Conservation (phyloP, 2,329 filamentous ascomycete species). For the Dothiorella sarmentorum region DNA sequence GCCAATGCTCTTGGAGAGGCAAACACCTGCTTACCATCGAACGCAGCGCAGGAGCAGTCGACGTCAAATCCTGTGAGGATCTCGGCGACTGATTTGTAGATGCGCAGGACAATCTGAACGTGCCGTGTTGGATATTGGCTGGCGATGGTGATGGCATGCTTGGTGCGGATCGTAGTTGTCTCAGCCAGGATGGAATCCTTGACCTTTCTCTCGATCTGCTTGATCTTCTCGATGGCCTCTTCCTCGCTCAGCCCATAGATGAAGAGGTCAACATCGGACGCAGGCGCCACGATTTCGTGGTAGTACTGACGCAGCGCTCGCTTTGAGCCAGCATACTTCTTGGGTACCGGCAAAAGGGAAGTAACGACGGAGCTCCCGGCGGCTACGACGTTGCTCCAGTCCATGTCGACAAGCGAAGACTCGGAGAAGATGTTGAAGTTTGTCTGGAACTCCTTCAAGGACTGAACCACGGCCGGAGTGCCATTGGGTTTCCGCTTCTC, state of each 20-base stretch:
- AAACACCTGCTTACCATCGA: constrained; percentile 76
- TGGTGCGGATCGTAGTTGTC: constrained; percentile 78
- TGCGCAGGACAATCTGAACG: constrained; percentile 78
- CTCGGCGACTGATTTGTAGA: constrained; percentile 80
- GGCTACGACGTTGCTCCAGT: constrained; percentile 80
- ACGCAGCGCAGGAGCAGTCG: constrained; percentile 77
- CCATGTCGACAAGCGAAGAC: constrained; percentile 67
- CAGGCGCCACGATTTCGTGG: constrained; percentile 75
- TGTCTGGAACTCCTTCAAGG: constrained; percentile 67
- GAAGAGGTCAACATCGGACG: constrained; percentile 84
- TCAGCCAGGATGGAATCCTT: constrained; percentile 77
- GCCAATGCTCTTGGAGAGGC: constrained; percentile 72
- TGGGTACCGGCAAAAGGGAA: constrained; percentile 63
- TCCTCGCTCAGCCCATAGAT: constrained; percentile 76
- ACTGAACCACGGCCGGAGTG: constrained; percentile 64
- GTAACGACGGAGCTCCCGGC: constrained; percentile 81
- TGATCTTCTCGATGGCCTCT: constrained; percentile 77
- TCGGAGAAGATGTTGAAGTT: constrained; percentile 84
- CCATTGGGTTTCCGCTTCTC: constrained; percentile 61
- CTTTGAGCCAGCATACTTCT: constrained; percentile 45
- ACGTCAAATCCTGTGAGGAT: constrained; percentile 88
- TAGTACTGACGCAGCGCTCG: constrained; percentile 59
- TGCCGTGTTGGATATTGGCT: constrained; percentile 81
- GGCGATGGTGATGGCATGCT: constrained; percentile 82
- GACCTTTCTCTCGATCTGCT: constrained; percentile 72